Conservation (phyloP, 2,329 filamentous ascomycete species). For the Fusarium scirpi region DNA sequence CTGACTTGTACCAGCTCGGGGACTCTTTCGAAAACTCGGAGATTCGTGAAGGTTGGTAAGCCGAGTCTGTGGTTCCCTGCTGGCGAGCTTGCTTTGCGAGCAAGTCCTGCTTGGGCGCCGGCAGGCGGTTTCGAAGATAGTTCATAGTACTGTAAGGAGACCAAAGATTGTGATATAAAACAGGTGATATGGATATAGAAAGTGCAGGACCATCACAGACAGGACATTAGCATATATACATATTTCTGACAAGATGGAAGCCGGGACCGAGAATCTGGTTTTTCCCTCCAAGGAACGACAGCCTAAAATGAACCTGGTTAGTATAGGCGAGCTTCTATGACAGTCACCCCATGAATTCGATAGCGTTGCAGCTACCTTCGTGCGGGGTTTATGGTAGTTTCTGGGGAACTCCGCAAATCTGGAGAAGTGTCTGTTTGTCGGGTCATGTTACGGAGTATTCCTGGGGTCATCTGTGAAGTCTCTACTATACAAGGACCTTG, state of each 20-base stretch:
- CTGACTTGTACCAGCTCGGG: slow-evolving; percentile 49
- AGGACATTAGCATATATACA: slow-evolving; percentile 1
- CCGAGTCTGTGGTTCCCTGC: slow-evolving; percentile 18
- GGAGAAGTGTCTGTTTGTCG: not conserved
- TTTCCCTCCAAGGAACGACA: not conserved
- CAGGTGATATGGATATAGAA: not conserved
- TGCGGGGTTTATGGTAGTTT: slow-evolving; percentile 1
- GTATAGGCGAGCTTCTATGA: not conserved
- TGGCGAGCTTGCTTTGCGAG: slow-evolving; percentile 29
- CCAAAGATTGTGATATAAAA: too few species aligned
- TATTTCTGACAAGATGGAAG: not conserved
- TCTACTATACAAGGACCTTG: not conserved
- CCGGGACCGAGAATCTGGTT: not conserved
- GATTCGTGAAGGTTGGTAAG: slow-evolving; percentile 47
- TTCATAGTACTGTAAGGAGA: not conserved
- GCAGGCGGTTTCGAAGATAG: slow-evolving; percentile 10
- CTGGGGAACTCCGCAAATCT: slow-evolving; percentile 19
- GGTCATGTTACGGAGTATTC: not conserved
- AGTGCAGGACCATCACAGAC: not conserved
- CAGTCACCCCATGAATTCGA: slow-evolving; percentile 7
- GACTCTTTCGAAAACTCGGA: slow-evolving; percentile 45
- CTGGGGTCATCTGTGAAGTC: not conserved
- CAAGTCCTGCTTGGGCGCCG: slow-evolving; percentile 11
- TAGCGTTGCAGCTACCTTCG: not conserved
- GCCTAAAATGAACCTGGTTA: not conserved